phyloP scores from a whole-genome alignment of 2,329 filamentous ascomycete species.

The Aciculosporium take region DNA sequence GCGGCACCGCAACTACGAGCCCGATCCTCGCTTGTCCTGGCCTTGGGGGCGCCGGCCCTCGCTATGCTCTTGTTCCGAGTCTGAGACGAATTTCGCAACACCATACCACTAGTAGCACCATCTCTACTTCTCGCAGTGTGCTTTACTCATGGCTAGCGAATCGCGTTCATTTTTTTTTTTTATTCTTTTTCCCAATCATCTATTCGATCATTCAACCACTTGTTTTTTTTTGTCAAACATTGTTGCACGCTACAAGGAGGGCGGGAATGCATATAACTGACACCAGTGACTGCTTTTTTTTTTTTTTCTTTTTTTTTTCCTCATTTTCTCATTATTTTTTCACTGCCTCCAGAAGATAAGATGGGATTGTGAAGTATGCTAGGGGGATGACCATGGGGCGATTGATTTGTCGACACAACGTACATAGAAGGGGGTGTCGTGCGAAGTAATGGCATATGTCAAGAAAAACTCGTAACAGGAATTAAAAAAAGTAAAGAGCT shows the following conservation, averaged over 20 bases:
- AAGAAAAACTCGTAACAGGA: too few relatives aligned
- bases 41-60: constrained; percentile 15
- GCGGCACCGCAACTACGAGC: constrained; percentile 15
- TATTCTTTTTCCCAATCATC: neutral
- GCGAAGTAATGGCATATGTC: too few relatives aligned
- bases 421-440: too few relatives aligned
- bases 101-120: too few relatives aligned
- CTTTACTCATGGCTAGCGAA: constrained; percentile 1
- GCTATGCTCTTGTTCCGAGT: constrained; percentile 2
- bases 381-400: too few relatives aligned
- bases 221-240: neutral
- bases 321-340: too few relatives aligned
- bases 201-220: constrained; percentile 3
- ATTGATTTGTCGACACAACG: too few relatives aligned
- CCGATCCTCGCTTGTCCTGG: constrained; percentile 10
- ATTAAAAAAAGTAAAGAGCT: too few relatives aligned
- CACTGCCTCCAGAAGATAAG: too few relatives aligned
- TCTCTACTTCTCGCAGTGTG: neutral
- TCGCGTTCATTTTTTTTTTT: neutral
- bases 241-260: constrained; percentile 24
- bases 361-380: too few relatives aligned
- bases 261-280: neutral
- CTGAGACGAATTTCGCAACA: neutral
- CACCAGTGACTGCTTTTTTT: neutral
- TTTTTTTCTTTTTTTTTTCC: too few relatives aligned